These are phyloP conservation scores for Hypoxylon sp. DNA, from an alignment of 2,329 filamentous ascomycete species.

Conservation along the genomic window DNA sequence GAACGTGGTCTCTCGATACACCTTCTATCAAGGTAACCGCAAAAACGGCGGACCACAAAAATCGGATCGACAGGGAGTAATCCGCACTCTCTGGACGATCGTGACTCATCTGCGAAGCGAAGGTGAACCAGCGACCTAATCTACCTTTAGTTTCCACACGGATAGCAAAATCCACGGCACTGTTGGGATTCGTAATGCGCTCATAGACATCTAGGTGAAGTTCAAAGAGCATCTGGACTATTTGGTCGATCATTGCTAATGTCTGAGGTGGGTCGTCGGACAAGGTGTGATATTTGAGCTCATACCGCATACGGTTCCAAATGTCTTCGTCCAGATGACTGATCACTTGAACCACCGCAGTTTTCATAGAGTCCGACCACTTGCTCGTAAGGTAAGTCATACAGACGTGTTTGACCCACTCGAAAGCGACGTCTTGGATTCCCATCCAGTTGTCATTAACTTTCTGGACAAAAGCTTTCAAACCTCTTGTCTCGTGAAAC, in stretches of 20 bases:
- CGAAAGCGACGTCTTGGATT: conserved; percentile 70
- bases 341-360: conserved; percentile 69
- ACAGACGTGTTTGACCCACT: conserved; percentile 68
- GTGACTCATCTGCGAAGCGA: conserved; percentile 64
- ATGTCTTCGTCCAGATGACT: conserved; percentile 68
- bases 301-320: conserved; percentile 62
- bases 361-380: conserved; percentile 73
- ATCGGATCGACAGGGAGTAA: conserved; percentile 64
- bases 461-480: conserved; percentile 66
- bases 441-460: conserved; percentile 67
- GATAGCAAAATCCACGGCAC: conserved; percentile 65
- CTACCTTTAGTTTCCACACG: conserved; percentile 65
- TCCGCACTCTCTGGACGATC: conserved; percentile 54
- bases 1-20: conserved; percentile 69
- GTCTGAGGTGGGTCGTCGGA: conserved; percentile 35
- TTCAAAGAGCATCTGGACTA: conserved; percentile 73
- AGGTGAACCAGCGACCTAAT: conserved; percentile 66
- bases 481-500: conserved; percentile 68
- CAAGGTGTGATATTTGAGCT: conserved; percentile 54
- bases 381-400: conserved; percentile 67
- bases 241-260: conserved; percentile 57
- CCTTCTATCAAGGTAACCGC: conserved; percentile 67
- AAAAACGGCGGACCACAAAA: conserved; percentile 71
- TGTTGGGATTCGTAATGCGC: conserved; percentile 70
- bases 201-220: conserved; percentile 74